phyloP scores from a whole-genome alignment of 2,329 filamentous ascomycete species.

The Colletotrichum neosansevieriae region DNA sequence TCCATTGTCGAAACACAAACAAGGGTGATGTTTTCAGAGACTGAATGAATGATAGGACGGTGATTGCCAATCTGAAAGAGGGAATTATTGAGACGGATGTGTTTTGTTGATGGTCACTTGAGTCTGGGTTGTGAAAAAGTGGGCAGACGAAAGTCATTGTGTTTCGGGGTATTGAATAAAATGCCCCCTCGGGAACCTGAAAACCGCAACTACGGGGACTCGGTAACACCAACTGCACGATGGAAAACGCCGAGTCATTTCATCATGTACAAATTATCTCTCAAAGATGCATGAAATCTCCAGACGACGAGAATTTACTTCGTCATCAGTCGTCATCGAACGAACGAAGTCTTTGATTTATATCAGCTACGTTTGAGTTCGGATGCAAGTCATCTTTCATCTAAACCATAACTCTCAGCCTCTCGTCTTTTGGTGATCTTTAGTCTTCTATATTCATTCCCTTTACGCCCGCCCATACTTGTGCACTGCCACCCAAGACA shows the following conservation, averaged over 20 bases:
- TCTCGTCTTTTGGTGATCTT: conserved; percentile 7
- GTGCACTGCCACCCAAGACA: neutral
- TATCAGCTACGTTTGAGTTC: conserved; percentile 10
- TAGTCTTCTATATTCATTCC: neutral
- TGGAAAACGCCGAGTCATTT: neutral
- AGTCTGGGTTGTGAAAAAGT: neutral
- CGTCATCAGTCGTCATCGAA: conserved; percentile 2
- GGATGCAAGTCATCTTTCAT: conserved; percentile 9
- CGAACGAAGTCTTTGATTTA: neutral
- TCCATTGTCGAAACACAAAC: conserved; percentile 1
- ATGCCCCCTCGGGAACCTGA: conserved; percentile 3
- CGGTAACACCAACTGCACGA: conserved; percentile 8
- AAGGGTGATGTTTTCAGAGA: neutral
- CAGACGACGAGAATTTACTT: neutral
- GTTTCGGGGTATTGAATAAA: conserved; percentile 2
- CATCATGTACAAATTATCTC: conserved; percentile 1
- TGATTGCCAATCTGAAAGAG: neutral
- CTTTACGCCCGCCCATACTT: neutral
- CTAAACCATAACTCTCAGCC: conserved; percentile 5
- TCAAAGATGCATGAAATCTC: conserved; percentile 5
- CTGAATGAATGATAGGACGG: neutral
- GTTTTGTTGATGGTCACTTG: conserved; percentile 4
- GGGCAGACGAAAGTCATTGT: conserved; percentile 11
- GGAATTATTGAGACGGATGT: conserved; percentile 5
- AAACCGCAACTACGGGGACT: conserved; percentile 8